phyloP scores from a whole-genome alignment of 1,284 basidiomycete genomes.

The Ustilago sp. region DNA sequence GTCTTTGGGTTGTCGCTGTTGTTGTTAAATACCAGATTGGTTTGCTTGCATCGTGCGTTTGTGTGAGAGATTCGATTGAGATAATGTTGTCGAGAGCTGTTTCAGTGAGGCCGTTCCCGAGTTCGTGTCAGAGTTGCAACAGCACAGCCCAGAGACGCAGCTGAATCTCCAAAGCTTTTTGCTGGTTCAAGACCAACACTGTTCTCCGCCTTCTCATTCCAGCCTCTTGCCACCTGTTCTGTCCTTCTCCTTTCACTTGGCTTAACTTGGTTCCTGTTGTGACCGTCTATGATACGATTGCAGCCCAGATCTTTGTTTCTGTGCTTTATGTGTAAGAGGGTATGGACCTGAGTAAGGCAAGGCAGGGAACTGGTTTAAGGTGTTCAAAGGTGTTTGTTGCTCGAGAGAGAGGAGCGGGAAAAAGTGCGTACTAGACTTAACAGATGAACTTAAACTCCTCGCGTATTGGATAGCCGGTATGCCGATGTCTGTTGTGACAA shows the following conservation, averaged over 20 bases:
- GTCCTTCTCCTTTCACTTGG: not conserved
- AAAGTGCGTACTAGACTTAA: no score
- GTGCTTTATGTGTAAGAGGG: no score
- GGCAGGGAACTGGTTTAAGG: not conserved
- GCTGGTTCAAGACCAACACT: slow-evolving; percentile 9
- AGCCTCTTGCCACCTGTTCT: not conserved
- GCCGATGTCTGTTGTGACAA: no score
- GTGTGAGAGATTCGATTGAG: not conserved
- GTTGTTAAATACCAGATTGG: slow-evolving; percentile 12
- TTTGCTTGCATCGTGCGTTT: not conserved
- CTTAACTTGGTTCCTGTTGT: no score
- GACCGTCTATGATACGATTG: no score
- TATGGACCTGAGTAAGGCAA: not conserved
- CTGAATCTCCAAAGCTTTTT: not conserved
- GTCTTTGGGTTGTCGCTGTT: not conserved
- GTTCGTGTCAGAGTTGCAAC: slow-evolving; percentile 2
- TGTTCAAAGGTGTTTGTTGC: not conserved
- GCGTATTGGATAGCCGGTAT: no score
- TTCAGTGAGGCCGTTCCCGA: not conserved
- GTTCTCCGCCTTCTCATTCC: not conserved
- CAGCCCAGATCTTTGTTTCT: no score
- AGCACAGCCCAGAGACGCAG: not conserved
- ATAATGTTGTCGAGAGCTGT: not conserved
- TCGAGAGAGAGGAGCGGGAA: not conserved
- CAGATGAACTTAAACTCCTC: no score